Percentiles rank a stretch among this genome's conserved stretches.
Conservation (phyloP, 23 red algal species). For the Gracilaria vermiculophylla region DNA sequence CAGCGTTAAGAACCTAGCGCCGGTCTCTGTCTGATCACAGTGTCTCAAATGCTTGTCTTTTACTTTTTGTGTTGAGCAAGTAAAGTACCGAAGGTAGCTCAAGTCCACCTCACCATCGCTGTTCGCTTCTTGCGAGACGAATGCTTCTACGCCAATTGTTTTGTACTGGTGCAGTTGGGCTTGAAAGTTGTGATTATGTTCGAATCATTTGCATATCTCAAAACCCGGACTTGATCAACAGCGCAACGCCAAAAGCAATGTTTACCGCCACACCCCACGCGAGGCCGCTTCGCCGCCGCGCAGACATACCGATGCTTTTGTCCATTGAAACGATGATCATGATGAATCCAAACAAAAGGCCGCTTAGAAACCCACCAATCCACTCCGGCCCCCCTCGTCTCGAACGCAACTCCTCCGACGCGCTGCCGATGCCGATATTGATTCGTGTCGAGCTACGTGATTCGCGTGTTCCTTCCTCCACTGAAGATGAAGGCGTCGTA, state of each 20-base stretch:
- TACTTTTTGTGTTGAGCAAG: neutral
- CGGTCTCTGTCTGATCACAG: neutral
- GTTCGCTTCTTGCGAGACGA: neutral
- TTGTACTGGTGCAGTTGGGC: neutral
- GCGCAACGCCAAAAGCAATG: slow-evolving; percentile 35
- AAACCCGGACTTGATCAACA: slow-evolving; percentile 9
- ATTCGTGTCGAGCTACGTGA: neutral
- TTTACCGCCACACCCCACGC: slow-evolving; percentile 32
- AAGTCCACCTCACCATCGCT: neutral
- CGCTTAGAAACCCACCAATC: slow-evolving; percentile 28
- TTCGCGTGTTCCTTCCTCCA: neutral
- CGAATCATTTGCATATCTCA: neutral
- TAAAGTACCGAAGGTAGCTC: neutral
- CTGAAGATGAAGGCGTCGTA: slow-evolving; percentile 1
- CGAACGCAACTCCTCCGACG: neutral
- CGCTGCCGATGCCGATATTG: neutral
- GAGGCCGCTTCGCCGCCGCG: slow-evolving; percentile 43
- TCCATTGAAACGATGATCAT: slow-evolving; percentile 55
- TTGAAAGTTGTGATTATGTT: neutral
- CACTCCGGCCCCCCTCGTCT: slow-evolving; percentile 8
- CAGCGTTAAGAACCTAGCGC: slow-evolving; percentile 20
- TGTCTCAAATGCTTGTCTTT: neutral
- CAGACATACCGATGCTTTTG: slow-evolving; percentile 34
- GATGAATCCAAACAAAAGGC: slow-evolving; percentile 46
- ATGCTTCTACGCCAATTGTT: neutral